phyloP scores from a whole-genome alignment of 139 green algal genomes.

The Nannochloris sp. region DNA sequence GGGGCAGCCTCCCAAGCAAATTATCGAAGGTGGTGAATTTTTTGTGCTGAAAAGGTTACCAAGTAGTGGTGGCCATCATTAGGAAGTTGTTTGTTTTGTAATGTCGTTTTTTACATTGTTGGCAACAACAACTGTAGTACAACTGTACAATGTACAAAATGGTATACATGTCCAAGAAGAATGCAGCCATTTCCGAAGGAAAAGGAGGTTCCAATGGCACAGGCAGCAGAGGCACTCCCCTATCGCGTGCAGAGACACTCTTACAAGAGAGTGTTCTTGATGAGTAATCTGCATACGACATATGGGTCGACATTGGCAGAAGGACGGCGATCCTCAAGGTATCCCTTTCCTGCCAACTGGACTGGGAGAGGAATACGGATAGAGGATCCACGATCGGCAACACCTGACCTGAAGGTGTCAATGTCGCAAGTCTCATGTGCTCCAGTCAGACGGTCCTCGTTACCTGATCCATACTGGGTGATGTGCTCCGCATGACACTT shows the following conservation, averaged over 20 bases:
- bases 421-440: conserved; percentile 89
- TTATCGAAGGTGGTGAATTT: conserved; percentile 63
- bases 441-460: conserved; percentile 79
- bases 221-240: neutral
- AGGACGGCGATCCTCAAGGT: conserved; percentile 80
- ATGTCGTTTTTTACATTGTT: neutral
- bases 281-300: conserved; percentile 8
- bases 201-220: neutral
- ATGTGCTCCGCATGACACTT: conserved; percentile 85
- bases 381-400: conserved; percentile 74
- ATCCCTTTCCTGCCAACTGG: conserved; percentile 61
- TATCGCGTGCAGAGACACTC: neutral
- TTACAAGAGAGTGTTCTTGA: conserved; percentile 16
- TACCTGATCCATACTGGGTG: conserved; percentile 69
- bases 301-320: conserved; percentile 75
- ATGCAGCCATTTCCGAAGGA: neutral
- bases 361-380: conserved; percentile 86
- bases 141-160: neutral
- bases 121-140: neutral
- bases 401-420: conserved; percentile 70
- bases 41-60: conserved; percentile 56
- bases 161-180: neutral
- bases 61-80: conserved; percentile 22
- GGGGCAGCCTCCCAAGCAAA: conserved; percentile 55
- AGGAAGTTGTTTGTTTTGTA: neutral